These are phyloP conservation scores for Solanum gandarillasii DNA, from an alignment of 257 asterid genomes.

Conservation along the genomic window DNA sequence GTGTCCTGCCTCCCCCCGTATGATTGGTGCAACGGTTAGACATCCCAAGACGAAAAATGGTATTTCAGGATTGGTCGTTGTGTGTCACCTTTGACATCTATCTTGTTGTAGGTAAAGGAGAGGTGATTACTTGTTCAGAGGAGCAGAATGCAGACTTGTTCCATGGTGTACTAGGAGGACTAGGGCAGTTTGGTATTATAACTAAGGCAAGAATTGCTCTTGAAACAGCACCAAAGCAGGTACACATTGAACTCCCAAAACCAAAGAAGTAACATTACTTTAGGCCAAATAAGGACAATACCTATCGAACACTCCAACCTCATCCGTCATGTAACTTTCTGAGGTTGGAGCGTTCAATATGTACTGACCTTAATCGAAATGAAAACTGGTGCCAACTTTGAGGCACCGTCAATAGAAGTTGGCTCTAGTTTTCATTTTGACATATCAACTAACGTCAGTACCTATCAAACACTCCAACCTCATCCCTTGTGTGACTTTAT, in stretches of 20 bases:
- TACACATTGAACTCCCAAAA: not conserved
- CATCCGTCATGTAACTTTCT: not conserved
- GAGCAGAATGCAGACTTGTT: slow-evolving; percentile 62
- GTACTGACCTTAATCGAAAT: not conserved
- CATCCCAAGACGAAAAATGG: not conserved
- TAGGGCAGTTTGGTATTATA: slow-evolving; percentile 87
- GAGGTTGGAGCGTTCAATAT: not conserved
- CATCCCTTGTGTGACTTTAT: not conserved
- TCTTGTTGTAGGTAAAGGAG: slow-evolving; percentile 58
- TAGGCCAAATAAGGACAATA: not conserved
- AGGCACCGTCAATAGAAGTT: not conserved
- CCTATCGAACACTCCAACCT: not conserved
- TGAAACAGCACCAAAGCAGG: slow-evolving; percentile 72
- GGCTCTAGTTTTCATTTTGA: not conserved
- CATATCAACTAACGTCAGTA: not conserved
- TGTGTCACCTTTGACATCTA: not conserved
- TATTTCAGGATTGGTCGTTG: not conserved
- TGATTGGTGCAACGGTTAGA: not conserved
- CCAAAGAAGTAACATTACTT: not conserved
- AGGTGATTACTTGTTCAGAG: slow-evolving; percentile 60
- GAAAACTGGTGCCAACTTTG: not conserved
- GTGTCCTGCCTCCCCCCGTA: not conserved
- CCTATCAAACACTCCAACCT: not conserved
- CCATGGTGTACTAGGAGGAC: slow-evolving; percentile 74
- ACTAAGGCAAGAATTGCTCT: slow-evolving; percentile 70